Evolutionary conservation across 2,329 filamentous ascomycete genomes (phyloP), one percentile per base, ranked within the genome.

Genomic region (Alternaria sp.): DNA sequence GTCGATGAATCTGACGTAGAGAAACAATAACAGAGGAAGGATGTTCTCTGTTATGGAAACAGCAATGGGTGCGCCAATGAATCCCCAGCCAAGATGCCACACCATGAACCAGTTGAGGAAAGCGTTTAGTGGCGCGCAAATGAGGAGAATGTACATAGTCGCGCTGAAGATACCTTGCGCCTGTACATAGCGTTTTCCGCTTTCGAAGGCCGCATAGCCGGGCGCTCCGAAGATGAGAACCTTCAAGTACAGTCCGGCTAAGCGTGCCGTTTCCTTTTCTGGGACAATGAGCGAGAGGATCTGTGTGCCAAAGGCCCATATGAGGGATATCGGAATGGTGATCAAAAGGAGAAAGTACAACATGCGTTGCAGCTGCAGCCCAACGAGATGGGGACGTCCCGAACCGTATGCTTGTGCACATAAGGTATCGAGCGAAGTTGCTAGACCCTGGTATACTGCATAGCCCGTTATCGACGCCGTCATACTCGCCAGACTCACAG

Each of bases 341-440:
- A 94, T 86, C 3, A 85, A 78, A 83, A 91, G 90, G 3, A 96
- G 85, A 75, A 96, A 94, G 75, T 85, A 91, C 1, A 92, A 84
- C 92, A 95, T 95, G 60, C 92, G 87, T 80, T 96, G 92, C 66
- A 93, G 86, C 73, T 96, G 92, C 58, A 96, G 79, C 2, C 92
- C 95, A 62, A 98, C 95, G 6, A 98, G 87, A 70, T 94, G 92
- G 76, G 92, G 96, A 77, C 91, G 92, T 0, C 95, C 95, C 1
- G 92, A 96, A 3, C 96, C 95, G 76, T 96, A 98, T 0, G 96
- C 95, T 80, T 98, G 95, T 0, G 95, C 89, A 78, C 95, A 97
- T 3, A 98, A 88, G 0, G 95, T 98, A 80, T 98, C 95, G 41
- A 98, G 84, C 67, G 91, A 93, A 5, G 95, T 98, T 1, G 94